Percentiles rank a stretch among this genome's conserved stretches.
Evolutionary conservation across 2,329 filamentous ascomycete species (phyloP).

Genomic region (Fusarium sarcochroum): DNA sequence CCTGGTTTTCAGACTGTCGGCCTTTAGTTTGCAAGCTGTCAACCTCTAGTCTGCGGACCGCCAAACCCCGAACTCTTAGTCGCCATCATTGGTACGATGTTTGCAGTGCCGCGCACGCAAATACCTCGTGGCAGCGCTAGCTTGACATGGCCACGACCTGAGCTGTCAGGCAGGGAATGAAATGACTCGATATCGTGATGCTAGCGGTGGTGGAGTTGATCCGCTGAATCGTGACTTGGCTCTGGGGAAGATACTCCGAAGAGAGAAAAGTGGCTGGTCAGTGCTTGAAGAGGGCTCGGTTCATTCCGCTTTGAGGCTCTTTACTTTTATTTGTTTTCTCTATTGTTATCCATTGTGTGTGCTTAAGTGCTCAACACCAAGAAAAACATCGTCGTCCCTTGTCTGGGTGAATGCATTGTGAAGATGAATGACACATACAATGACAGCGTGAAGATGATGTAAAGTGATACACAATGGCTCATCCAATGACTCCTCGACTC

Average conservation of each 20-base stretch:
- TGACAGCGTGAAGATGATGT: constrained; percentile 1
- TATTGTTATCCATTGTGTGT: background rate
- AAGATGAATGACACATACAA: background rate
- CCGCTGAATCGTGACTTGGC: constrained; percentile 3
- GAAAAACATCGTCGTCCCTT: background rate
- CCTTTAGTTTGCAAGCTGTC: background rate
- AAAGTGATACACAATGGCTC: constrained; percentile 23
- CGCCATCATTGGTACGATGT: background rate
- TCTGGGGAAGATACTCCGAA: constrained; percentile 2
- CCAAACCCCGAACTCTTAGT: background rate
- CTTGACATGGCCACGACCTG: constrained; percentile 12
- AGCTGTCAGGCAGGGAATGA: constrained; percentile 20
- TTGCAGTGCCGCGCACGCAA: background rate
- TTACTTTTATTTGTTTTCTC: background rate
- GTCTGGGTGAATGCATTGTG: background rate
- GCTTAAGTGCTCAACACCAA: constrained; percentile 9
- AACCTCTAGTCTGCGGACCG: background rate
- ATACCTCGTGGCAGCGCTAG: background rate
- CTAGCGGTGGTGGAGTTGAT: constrained; percentile 7
- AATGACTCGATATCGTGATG: constrained; percentile 25
- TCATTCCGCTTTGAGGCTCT: constrained; percentile 26
- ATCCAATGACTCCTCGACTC: constrained; percentile 27
- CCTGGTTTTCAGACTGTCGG: background rate
- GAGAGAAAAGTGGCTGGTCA: constrained; percentile 15
- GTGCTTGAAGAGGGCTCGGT: constrained; percentile 15